Evolutionary conservation across 2,329 filamentous ascomycete species (phyloP), one percentile per base, ranked within the genome.

Genomic region (Stromatinia cepivora): DNA sequence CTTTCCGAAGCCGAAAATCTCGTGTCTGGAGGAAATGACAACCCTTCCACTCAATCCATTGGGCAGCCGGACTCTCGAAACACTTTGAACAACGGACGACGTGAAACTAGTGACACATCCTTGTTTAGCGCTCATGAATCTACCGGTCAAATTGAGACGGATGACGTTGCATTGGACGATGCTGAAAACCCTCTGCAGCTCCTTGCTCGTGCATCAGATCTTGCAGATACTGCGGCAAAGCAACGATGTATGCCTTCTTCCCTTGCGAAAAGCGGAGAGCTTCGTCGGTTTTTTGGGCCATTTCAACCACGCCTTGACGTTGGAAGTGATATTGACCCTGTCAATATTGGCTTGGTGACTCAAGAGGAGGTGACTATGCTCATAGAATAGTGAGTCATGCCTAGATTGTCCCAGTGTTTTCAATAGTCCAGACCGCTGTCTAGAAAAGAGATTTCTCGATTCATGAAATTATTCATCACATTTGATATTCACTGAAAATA

Each of bases 171-270:
- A 17, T 81, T 91, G 36, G 90, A 92, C 73, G 90, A 92, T 77
- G 90, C 90, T 4, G 90, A 93, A 75, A 93, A 92, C 71, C 90
- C 90, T 0, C 80, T 92, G 7, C 90, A 93, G 77, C 81, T 92
- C 22, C 86, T 93, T 46, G 90, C 90, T 3, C 85, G 90, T 45
- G 90, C 90, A 1, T 92, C 90, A 0, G 89, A 91, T 78, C 83
- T 91, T 25, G 75, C 76, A 25, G 72, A 71, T 42, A 71, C 75
- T 9, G 66, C 70, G 36, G 62, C 70, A 59, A 28, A 59, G 67
- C 45, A 31, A 67, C 25, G n/a, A 22, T 53, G 52, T 57, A 53
- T 66, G 36, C 20, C 36, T 46, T 17, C 61, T 72, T n/a, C 28
- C 0, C 1, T 64, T 4, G 31, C 15, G 17, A 28, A 53, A 52